Conservation (phyloP, 2,329 filamentous ascomycete species). For the Ceratocystis variospora region DNA sequence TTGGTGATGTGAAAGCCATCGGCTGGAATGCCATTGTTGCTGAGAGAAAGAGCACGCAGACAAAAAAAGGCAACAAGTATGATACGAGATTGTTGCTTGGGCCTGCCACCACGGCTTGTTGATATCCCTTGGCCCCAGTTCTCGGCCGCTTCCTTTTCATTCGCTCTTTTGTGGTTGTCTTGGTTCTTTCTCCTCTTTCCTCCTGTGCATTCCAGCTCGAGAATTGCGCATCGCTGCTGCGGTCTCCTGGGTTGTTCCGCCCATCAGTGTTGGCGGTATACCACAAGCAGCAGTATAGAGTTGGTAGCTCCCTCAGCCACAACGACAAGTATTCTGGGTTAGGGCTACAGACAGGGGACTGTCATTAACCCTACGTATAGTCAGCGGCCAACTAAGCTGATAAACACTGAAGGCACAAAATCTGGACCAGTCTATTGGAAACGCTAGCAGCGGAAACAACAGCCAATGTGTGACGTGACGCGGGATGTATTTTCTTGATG, state of each 20-base stretch:
- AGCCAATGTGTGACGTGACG: neutral
- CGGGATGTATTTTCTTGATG: neutral
- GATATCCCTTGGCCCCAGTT: neutral
- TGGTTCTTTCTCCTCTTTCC: neutral
- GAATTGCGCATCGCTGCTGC: too few species aligned
- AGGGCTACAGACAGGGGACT: too few species aligned
- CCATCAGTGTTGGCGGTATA: too few species aligned
- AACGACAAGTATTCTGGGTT: too few species aligned
- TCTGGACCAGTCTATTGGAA: neutral
- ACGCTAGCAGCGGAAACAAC: neutral
- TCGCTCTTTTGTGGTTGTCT: neutral
- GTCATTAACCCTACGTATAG: too few species aligned
- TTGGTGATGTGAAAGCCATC: neutral
- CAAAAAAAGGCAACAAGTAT: neutral
- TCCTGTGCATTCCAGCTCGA: neutral
- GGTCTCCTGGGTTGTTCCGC: too few species aligned
- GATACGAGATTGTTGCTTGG: neutral
- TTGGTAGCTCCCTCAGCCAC: too few species aligned
- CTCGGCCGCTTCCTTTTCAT: neutral
- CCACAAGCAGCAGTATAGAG: too few species aligned
- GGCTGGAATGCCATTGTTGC: conserved; percentile 1
- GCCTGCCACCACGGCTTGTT: neutral
- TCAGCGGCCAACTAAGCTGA: too few species aligned
- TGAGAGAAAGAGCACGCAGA: too few species aligned
- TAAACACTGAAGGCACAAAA: too few species aligned